Percentiles rank a stretch among this genome's conserved stretches.
These are phyloP conservation scores for Trichomonas tenax DNA, from an alignment of 208 protist species.

Conservation along the genomic window DNA sequence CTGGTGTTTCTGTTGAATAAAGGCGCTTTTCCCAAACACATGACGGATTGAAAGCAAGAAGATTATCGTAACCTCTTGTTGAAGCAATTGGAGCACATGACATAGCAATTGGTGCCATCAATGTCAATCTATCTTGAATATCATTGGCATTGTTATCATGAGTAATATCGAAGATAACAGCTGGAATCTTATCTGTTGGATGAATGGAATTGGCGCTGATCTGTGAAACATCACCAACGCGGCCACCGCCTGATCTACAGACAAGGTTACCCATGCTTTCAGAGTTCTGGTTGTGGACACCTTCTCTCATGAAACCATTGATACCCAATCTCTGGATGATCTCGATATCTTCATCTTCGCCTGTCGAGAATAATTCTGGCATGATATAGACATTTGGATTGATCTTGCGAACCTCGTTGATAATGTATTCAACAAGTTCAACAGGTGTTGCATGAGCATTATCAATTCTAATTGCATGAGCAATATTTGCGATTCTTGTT, in stretches of 20 bases:
- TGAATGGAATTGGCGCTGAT: background rate
- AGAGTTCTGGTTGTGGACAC: background rate
- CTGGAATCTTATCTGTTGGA: background rate
- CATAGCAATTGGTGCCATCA: background rate
- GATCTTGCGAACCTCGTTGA: background rate
- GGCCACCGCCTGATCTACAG: background rate
- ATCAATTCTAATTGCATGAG: background rate
- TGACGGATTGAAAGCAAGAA: background rate
- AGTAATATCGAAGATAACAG: background rate
- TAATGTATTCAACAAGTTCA: background rate
- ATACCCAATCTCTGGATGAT: background rate
- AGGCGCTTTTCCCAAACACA: background rate
- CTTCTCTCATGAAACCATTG: background rate
- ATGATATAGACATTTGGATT: background rate
- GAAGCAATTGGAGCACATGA: background rate
- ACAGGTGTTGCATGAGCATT: background rate
- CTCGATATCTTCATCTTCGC: background rate
- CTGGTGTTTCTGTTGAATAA: background rate
- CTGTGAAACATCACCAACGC: background rate
- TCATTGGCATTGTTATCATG: background rate
- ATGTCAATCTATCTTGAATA: background rate
- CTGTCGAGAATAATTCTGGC: background rate
- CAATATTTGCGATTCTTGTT: background rate
- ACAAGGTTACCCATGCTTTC: background rate
- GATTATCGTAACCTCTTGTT: background rate